A percentile compares a stretch with the other conserved stretches of the same genome.
Conservation (phyloP, 1,284 basidiomycete genomes). For the Somion occarium region DNA sequence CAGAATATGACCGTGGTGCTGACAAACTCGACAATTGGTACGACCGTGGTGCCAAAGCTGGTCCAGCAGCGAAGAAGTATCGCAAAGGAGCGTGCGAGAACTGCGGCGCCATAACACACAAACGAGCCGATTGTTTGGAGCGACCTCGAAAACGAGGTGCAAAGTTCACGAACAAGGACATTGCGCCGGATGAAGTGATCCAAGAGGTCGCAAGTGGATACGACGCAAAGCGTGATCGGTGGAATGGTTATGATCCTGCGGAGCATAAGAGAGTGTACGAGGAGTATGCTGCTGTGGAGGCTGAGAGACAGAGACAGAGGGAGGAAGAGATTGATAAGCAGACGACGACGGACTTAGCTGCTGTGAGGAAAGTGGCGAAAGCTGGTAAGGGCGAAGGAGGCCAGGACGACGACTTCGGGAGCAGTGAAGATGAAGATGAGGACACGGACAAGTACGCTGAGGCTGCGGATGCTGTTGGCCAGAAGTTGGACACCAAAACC, state of each 20-base stretch:
- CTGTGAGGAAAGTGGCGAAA: conserved; percentile 49
- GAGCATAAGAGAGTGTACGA: conserved; percentile 87
- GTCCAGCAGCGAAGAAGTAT: conserved; percentile 92
- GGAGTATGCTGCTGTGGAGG: conserved; percentile 92
- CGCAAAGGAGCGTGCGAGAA: conserved; percentile 99
- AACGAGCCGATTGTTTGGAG: conserved; percentile 89
- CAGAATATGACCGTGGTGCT: conserved; percentile 59
- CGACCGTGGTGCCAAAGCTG: conserved; percentile 82
- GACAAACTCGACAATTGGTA: conserved; percentile 89
- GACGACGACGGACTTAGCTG: conserved; percentile 80
- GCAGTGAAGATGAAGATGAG: conserved; percentile 91
- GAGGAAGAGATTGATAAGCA: conserved; percentile 98
- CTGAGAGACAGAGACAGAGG: conserved; percentile 81
- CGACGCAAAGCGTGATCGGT: conserved; percentile 94
- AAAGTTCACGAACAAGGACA: conserved; percentile 88
- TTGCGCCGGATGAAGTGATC: conserved; percentile 87
- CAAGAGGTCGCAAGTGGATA: conserved; percentile 82
- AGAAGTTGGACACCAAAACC: conserved; percentile 97
- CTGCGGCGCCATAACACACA: conserved; percentile 96
- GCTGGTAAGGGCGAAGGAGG: conserved; percentile 55
- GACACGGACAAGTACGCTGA: conserved; percentile 98
- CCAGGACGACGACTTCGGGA: conserved; percentile 90
- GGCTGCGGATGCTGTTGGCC: conserved; percentile 94
- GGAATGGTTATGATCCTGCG: conserved; percentile 96
- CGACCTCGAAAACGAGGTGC: conserved; percentile 95